Percentiles rank a stretch among this genome's conserved stretches.
Evolutionary conservation across 352 stramenopile species (phyloP).

Genomic region (Pythium phragmiticola): DNA sequence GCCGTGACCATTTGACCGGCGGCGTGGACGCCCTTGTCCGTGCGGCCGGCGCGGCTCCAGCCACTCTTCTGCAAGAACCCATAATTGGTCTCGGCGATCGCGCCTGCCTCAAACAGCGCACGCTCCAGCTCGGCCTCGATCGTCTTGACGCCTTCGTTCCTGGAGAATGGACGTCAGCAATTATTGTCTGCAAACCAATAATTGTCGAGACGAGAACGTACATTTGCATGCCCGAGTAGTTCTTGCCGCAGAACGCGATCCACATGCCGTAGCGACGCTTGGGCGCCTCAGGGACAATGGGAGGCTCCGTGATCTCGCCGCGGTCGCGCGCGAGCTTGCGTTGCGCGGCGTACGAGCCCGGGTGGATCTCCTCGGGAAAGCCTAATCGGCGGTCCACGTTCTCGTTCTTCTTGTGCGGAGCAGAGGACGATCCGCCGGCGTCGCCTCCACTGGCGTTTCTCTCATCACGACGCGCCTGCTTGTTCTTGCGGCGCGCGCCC

Average conservation of each 20-base stretch:
- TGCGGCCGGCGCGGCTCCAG: slow-evolving; percentile 86
- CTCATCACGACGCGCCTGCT: slow-evolving; percentile 37
- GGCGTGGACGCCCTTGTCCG: slow-evolving; percentile 91
- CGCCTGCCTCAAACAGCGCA: slow-evolving; percentile 84
- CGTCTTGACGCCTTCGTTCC: slow-evolving; percentile 86
- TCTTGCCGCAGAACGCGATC: slow-evolving; percentile 87
- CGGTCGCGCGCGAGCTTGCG: slow-evolving; percentile 24
- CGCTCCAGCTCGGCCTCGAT: slow-evolving; percentile 90
- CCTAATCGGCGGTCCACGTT: slow-evolving; percentile 49
- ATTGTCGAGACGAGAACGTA: slow-evolving; percentile 24
- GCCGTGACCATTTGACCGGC: slow-evolving; percentile 80
- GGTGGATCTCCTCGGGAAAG: slow-evolving; percentile 62
- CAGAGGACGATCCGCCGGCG: slow-evolving; percentile 13
- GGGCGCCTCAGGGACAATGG: slow-evolving; percentile 9
- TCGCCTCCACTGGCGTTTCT: neutral
- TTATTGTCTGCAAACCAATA: neutral
- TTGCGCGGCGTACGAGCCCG: slow-evolving; percentile 74
- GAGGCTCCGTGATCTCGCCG: slow-evolving; percentile 14
- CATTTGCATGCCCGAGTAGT: slow-evolving; percentile 91
- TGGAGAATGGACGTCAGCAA: slow-evolving; percentile 17
- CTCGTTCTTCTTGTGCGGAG: slow-evolving; percentile 24
- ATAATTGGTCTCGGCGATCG: slow-evolving; percentile 88
- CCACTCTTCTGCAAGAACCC: slow-evolving; percentile 90
- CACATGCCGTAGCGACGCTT: slow-evolving; percentile 83
- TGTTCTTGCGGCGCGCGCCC: slow-evolving; percentile 73